Percentiles rank a stretch among this genome's conserved stretches.
Conservation (phyloP, 805 yeast genomes). For the Wickerhamiella australiensis region DNA sequence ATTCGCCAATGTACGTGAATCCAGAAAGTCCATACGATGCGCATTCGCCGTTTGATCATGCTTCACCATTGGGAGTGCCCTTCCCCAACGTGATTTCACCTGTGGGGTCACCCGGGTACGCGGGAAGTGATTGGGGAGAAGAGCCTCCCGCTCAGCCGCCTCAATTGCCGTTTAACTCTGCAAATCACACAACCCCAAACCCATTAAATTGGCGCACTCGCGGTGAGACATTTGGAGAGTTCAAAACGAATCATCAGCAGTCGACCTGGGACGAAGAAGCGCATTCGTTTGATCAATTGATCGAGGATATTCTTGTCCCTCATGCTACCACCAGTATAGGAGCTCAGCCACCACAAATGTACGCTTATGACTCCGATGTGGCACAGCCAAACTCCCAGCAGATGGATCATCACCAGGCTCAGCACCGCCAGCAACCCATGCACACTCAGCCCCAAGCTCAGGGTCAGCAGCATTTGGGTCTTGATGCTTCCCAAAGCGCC, state of each 20-base stretch:
- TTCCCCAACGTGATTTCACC: background rate
- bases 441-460: background rate
- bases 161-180: background rate
- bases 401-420: background rate
- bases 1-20: slow-evolving; percentile 7
- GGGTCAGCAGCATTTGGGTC: background rate
- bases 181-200: background rate
- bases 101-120: background rate
- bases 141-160: background rate
- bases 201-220: background rate
- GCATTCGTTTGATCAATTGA: background rate
- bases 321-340: background rate
- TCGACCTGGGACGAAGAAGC: slow-evolving; percentile 3
- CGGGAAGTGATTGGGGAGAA: background rate
- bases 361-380: background rate
- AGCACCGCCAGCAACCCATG: background rate
- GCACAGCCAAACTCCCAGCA: background rate
- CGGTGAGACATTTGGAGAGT: background rate
- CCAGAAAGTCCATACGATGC: slow-evolving; percentile 8
- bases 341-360: background rate
- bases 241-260: background rate
- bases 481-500: background rate
- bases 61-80: background rate
- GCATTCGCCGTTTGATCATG: background rate
- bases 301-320: background rate